These are phyloP conservation scores for Pseudoturritis turrita DNA, from an alignment of 345 rosid species.

Conservation along the genomic window DNA sequence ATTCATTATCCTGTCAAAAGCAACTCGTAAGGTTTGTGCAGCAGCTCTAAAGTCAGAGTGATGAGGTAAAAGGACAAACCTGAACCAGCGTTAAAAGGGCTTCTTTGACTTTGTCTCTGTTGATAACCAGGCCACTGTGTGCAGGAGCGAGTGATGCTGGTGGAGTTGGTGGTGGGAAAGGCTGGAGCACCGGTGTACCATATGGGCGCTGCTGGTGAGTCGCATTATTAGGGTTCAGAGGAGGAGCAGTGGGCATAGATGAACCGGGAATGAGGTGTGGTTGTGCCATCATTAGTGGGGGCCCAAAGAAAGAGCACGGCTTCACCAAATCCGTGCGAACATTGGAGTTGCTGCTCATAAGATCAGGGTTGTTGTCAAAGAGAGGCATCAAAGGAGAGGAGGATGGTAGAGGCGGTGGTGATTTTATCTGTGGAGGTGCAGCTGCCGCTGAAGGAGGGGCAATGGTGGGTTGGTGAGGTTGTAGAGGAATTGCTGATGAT, in stretches of 20 bases:
- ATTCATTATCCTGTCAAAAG: conserved; percentile 61
- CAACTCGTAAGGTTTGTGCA: conserved; percentile 1
- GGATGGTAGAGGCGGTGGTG: conserved; percentile 44
- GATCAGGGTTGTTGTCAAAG: conserved; percentile 44
- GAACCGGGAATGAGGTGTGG: conserved; percentile 37
- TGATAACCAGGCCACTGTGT: conserved; percentile 41
- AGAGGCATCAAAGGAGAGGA: conserved; percentile 46
- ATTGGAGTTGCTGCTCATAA: conserved; percentile 33
- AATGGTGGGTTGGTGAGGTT: conserved; percentile 39
- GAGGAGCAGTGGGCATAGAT: conserved; percentile 55
- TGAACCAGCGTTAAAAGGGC: conserved; percentile 72
- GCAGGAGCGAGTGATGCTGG: conserved; percentile 82
- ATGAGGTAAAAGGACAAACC: conserved; percentile 41
- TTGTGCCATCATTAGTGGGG: conserved; percentile 44
- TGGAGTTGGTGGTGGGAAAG: conserved; percentile 93
- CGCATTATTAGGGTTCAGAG: conserved; percentile 43
- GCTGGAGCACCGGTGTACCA: conserved; percentile 87
- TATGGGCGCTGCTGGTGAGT: conserved; percentile 52
- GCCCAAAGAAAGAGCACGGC: conserved; percentile 64
- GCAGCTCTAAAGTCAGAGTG: neutral
- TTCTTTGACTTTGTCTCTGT: conserved; percentile 74
- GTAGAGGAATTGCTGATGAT: conserved; percentile 40
- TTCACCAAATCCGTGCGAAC: conserved; percentile 54
- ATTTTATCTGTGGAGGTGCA: conserved; percentile 46
- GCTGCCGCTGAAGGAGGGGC: conserved; percentile 32